phyloP scores from a whole-genome alignment of 352 stramenopile species.

The Pythium phragmitis region DNA sequence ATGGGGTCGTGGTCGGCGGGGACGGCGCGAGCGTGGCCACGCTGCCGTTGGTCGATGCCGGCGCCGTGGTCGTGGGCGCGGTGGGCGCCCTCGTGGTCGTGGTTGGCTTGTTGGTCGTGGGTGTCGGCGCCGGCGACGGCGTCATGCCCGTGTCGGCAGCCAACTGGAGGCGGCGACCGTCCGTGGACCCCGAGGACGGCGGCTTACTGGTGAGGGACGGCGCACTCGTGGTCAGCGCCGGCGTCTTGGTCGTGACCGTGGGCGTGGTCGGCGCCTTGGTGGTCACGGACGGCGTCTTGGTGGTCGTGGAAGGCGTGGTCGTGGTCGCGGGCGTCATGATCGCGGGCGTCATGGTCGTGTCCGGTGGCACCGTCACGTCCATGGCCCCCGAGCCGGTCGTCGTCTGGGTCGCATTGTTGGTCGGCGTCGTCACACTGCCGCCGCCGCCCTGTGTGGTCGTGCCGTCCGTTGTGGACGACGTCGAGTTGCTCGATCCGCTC shows the following conservation, averaged over 20 bases:
- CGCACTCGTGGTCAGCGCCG: constrained; percentile 5
- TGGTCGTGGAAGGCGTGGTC: constrained; percentile 9
- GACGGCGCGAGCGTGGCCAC: constrained; percentile 4
- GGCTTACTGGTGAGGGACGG: constrained; percentile 9
- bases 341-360: constrained; percentile 9
- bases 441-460: neutral
- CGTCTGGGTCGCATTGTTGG: neutral
- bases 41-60: neutral
- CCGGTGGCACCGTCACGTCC: constrained; percentile 6
- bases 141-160: constrained; percentile 9
- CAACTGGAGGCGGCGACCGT: constrained; percentile 18
- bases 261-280: constrained; percentile 2
- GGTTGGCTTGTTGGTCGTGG: constrained; percentile 31
- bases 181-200: constrained; percentile 8
- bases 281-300: constrained; percentile 2
- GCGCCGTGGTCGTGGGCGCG: constrained; percentile 12
- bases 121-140: constrained; percentile 11
- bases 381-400: constrained; percentile 4
- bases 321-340: constrained; percentile 8
- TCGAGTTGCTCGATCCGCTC: neutral
- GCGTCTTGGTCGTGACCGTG: constrained; percentile 11
- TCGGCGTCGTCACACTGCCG: neutral
- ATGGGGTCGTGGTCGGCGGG: constrained; percentile 11
- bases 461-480: constrained; percentile 1
- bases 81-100: constrained; percentile 23